Conservation (phyloP, 225 moss, liverwort and hornwort species). For the Lunularia cruciata region DNA sequence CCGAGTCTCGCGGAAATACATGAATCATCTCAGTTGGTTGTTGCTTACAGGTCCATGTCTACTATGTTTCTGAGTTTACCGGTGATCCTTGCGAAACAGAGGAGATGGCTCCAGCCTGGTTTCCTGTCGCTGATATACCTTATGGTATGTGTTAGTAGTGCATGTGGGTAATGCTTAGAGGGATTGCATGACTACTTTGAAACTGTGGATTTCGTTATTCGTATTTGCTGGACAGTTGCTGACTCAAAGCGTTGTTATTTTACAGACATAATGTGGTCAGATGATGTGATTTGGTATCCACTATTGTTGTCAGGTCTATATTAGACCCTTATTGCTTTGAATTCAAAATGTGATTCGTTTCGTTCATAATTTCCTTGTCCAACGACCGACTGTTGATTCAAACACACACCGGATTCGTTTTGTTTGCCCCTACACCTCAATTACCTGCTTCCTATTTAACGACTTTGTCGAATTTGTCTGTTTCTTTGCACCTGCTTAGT, state of each 20-base stretch:
- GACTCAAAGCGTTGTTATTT: neutral
- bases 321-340: neutral
- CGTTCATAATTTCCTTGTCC: neutral
- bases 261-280: conserved; percentile 82
- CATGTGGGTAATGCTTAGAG: neutral
- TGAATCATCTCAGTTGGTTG: too few relatives aligned
- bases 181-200: neutral
- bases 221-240: neutral
- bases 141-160: conserved; percentile 32
- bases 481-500: too few relatives aligned
- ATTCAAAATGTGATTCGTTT: too few relatives aligned
- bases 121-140: conserved; percentile 64
- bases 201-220: too few relatives aligned
- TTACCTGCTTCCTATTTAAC: too few relatives aligned
- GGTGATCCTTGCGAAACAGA: conserved; percentile 82
- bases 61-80: conserved; percentile 59
- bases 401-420: too few relatives aligned
- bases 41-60: conserved; percentile 64
- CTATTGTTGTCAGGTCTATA: conserved; percentile 55
- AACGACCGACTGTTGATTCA: neutral
- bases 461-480: too few relatives aligned
- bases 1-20: too few relatives aligned
- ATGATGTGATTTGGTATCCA: conserved; percentile 84
- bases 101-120: conserved; percentile 89
- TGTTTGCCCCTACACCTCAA: too few relatives aligned